Evolutionary conservation across 1,284 basidiomycete genomes (phyloP), one percentile per base, ranked within the genome.

Genomic region (Uromyces viciae-fabae): DNA sequence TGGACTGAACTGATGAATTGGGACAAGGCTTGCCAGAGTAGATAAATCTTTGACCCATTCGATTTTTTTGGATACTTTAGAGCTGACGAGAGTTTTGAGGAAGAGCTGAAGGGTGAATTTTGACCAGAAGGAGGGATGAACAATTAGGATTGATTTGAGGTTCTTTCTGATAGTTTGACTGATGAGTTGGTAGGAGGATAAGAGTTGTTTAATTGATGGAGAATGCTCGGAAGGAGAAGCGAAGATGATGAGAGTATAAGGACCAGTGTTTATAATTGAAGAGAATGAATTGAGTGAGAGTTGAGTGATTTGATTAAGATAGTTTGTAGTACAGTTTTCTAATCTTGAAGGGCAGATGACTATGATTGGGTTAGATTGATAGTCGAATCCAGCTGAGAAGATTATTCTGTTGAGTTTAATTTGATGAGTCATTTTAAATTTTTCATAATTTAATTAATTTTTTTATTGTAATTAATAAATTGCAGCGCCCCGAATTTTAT

Each of bases 1-100:
- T n/a, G n/a, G 31, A 79, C 66, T 71, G 64, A 72, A 79, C 64
- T 79, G 77, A 71, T 69, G 77, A 33, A 77, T 64, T 49, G 75
- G 75, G 38, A 77, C 64, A 25, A 68, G 42, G 17, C 38, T 52
- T 11, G 75, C 75, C n/a, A 77, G 64, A 54, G 62, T 40, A 14
- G 75, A 77, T 2, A 77, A 49, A 49, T 64, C 36, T 14, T 77
- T 66, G 49, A 66, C 43, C 75, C 75, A 77, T 54, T 77, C 52
- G 52, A 77, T 60, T 38, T 77, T 77, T 5, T 40, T 33, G 56
- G 49, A 54, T 28, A 77, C 42, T 38, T 77, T 77, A 60, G 62
- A 77, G 38, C 40, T 46, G 28, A 79, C 66, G 56, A 79, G 56
- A 22, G 62, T 58, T 40, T 72, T 79, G 38, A 79, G 38, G 66